Base-by-base conservation (phyloP, 2,329 filamentous ascomycete genomes). In the Aspergillus ustus region DNA sequence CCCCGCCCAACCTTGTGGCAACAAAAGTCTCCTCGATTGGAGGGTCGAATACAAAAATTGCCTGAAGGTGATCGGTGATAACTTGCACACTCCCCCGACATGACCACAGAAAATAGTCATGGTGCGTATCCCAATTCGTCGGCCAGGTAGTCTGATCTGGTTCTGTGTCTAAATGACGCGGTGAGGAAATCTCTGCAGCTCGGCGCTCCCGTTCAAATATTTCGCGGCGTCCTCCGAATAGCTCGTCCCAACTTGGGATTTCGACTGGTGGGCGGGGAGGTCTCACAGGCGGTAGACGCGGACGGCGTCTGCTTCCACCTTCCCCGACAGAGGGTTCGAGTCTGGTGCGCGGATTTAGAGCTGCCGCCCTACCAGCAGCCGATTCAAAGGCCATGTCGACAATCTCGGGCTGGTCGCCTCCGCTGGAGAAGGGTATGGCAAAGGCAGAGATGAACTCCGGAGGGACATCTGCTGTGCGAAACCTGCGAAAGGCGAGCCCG, bases 31-130 rank as follows among this genome's bases (percentile, higher is more conserved):
- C 53, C 7, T 48, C 22, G n/a, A 64, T 51, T 2, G 57, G 54
- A 13, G 65, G 64, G 8, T 55, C 37, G 48, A 66, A 67, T 19
- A 31, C 19, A 52, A 63, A 67, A n/a, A 61, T 29, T 3, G 45
- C 52, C 49, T 67, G 65, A 13, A 64, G 28, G 9, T 62, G 61
- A 22, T 64, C 57, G n/a, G 61, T 57, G 34, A 67, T 66, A 2
- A 52, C 52, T 3, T 44, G 8, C 4, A 67, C 62, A 6, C 55
- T 59, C 19, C 65, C 65, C 31, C 65, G 61, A 28, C 61, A 64
- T 11, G 65, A 22, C 63, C 62, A 64, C n/a, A 67, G 59, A 29
- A 61, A 63, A 40, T 66, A 63, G 20, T 67, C 58, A 44, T 62
- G 58, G 20, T 64, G 50, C 13, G 34, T 49, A 8, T 49, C 37